phyloP scores from a whole-genome alignment of 2,329 filamentous ascomycete species.

The Alternaria dauci region DNA sequence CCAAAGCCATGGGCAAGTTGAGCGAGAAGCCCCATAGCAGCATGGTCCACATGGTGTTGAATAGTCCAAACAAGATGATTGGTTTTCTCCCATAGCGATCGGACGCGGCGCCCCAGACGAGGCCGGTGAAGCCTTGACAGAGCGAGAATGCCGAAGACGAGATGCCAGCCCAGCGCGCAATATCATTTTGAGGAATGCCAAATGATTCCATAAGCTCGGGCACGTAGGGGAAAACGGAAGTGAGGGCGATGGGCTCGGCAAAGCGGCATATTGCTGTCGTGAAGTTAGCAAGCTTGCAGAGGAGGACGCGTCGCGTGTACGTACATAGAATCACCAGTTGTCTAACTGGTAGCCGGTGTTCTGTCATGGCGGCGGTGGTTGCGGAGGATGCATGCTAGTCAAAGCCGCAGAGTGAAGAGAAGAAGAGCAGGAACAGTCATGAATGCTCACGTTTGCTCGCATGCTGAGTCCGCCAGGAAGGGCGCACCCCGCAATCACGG shows the following conservation, averaged over 20 bases:
- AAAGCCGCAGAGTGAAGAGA: neutral
- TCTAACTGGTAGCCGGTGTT: constrained; percentile 50
- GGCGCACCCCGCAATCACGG: constrained; percentile 28
- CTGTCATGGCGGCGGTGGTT: constrained; percentile 42
- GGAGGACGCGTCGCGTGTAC: constrained; percentile 1
- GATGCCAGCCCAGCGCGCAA: constrained; percentile 77
- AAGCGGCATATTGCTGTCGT: constrained; percentile 86
- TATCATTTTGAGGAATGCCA: constrained; percentile 50
- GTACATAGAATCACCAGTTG: constrained; percentile 53
- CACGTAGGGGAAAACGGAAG: constrained; percentile 93
- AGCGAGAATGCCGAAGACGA: constrained; percentile 84
- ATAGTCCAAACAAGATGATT: constrained; percentile 76
- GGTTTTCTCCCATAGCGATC: constrained; percentile 87
- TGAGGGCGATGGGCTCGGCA: constrained; percentile 90
- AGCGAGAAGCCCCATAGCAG: constrained; percentile 85
- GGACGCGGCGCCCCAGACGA: constrained; percentile 87
- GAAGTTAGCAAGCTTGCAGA: constrained; percentile 11
- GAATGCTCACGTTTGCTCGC: constrained; percentile 8
- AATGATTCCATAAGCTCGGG: constrained; percentile 62
- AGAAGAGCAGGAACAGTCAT: constrained; percentile 7
- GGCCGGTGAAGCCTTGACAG: constrained; percentile 80
- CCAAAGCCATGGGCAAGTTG: constrained; percentile 80
- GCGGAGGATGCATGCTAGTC: constrained; percentile 18
- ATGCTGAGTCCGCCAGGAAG: constrained; percentile 16
- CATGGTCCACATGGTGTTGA: constrained; percentile 82